These are phyloP conservation scores for Triticum timopheevii DNA, from an alignment of 176 grass and related monocot genomes.

Conservation along the genomic window DNA sequence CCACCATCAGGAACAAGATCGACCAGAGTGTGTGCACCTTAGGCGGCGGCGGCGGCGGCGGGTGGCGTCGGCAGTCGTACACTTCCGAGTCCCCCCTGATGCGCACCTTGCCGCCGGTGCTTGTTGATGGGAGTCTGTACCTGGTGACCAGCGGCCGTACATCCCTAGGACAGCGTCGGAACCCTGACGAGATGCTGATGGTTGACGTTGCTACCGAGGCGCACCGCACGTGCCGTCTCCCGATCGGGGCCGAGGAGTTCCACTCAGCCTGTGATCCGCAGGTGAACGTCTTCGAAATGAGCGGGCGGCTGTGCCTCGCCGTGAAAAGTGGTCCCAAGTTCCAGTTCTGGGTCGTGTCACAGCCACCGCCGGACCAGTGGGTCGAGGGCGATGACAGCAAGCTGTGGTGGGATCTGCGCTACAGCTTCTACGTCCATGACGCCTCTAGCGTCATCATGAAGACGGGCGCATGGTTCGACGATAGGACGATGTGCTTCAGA, in stretches of 20 bases:
- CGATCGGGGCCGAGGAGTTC: no score
- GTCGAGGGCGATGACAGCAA: background rate
- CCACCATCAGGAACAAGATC: background rate
- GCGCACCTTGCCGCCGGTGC: background rate
- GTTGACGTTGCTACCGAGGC: background rate
- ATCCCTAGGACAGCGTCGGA: fast-evolving
- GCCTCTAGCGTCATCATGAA: no score
- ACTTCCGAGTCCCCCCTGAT: no score
- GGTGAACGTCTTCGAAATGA: background rate
- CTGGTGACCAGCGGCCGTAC: background rate
- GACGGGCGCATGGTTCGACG: background rate
- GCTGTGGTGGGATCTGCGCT: background rate
- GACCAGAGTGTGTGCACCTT: background rate
- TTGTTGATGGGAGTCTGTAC: background rate
- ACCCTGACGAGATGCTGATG: background rate
- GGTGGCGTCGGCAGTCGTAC: background rate
- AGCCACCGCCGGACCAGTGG: background rate
- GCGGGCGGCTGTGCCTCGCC: background rate
- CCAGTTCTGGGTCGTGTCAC: background rate
- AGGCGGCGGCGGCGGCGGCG: background rate
- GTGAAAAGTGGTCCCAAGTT: background rate
- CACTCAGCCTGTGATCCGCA: background rate
- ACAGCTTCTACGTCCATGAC: background rate
- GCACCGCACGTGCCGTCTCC: background rate
- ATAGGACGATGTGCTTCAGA: background rate